These are phyloP conservation scores for Cerioporus squamosus DNA, from an alignment of 1,284 basidiomycete species.

Conservation along the genomic window DNA sequence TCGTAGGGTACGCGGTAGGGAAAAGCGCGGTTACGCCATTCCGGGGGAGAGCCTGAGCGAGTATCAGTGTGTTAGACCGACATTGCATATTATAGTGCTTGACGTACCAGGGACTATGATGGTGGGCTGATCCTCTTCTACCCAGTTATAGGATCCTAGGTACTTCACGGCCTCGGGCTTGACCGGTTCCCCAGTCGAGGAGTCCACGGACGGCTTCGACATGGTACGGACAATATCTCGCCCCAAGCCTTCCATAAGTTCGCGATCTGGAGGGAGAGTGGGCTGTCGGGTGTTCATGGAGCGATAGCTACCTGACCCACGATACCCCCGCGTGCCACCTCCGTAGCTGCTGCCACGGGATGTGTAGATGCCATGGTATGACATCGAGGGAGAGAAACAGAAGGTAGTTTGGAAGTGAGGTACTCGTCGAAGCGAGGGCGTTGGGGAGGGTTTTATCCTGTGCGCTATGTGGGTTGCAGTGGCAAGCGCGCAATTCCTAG, in stretches of 20 bases:
- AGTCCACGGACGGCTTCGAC: not conserved
- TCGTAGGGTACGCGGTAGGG: conserved; percentile 56
- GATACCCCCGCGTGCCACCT: too few relatives aligned
- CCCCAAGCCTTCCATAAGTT: conserved; percentile 13
- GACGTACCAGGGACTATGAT: conserved; percentile 59
- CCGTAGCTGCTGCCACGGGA: too few relatives aligned
- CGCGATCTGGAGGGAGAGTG: conserved; percentile 15
- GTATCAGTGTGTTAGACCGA: not conserved
- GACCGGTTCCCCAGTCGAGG: not conserved
- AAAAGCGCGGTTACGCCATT: conserved; percentile 48
- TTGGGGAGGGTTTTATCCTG: too few relatives aligned
- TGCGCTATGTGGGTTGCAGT: too few relatives aligned
- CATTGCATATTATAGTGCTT: not conserved
- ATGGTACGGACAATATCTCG: conserved; percentile 5
- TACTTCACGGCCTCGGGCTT: conserved; percentile 39
- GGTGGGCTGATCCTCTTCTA: conserved; percentile 44
- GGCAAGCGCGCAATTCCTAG: too few relatives aligned
- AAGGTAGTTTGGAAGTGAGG: too few relatives aligned
- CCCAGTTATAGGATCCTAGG: conserved; percentile 63
- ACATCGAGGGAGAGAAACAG: too few relatives aligned
- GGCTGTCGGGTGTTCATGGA: not conserved
- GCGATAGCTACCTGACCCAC: too few relatives aligned
- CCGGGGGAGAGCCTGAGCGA: conserved; percentile 50
- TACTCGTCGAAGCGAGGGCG: too few relatives aligned
- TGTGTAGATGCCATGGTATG: too few relatives aligned